phyloP scores from a whole-genome alignment of 768 basidiomycete species.

The Rhodotorula kratochvilovae region DNA sequence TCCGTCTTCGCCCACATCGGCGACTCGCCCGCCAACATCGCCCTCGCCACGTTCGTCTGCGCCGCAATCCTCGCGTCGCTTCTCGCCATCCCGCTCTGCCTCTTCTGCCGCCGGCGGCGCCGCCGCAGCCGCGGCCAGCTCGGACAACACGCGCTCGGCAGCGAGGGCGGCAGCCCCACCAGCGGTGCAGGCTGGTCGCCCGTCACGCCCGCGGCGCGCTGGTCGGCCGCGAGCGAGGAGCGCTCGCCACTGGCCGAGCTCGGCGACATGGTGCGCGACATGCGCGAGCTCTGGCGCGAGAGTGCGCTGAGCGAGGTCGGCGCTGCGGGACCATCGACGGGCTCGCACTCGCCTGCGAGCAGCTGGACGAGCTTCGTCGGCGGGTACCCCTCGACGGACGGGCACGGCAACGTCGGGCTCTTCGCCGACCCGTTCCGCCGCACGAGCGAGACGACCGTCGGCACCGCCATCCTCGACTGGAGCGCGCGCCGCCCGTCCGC shows the following conservation, averaged over 20 bases:
- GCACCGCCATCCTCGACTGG: not conserved
- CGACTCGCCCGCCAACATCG: slow-evolving; percentile 61
- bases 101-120: slow-evolving; percentile 11
- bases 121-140: slow-evolving; percentile 1
- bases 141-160: not conserved
- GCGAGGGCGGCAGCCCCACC: slow-evolving; percentile 1
- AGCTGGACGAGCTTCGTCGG: not conserved
- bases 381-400: not conserved
- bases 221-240: not conserved
- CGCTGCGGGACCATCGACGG: not conserved
- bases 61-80: slow-evolving; percentile 22
- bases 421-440: not conserved
- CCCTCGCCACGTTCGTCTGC: slow-evolving; percentile 45
- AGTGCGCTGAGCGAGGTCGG: not conserved
- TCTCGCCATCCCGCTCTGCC: slow-evolving; percentile 13
- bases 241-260: not conserved
- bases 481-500: not conserved
- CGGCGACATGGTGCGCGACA: not conserved
- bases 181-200: not conserved
- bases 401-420: not conserved
- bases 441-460: not conserved
- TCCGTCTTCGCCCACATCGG: slow-evolving; percentile 56
- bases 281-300: slow-evolving; percentile 1
- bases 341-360: not conserved
- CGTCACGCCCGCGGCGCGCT: not conserved